phyloP scores from a whole-genome alignment of 257 asterid genomes.

The Parsonsia alboflavescens region DNA sequence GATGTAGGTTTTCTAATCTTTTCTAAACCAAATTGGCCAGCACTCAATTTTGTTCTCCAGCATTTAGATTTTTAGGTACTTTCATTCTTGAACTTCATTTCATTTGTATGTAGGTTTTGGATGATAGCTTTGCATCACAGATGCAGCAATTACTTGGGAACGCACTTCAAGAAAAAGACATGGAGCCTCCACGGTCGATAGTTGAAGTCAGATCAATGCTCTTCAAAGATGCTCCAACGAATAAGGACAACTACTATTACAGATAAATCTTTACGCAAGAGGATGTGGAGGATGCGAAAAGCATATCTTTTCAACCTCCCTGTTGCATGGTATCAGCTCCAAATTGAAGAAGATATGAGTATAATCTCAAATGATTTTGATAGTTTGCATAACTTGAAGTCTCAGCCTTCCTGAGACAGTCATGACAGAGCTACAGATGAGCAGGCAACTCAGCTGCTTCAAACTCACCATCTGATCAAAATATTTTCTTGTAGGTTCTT shows the following conservation, averaged over 20 bases:
- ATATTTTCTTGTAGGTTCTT: not conserved
- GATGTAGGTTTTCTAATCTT: not conserved
- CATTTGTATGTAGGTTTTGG: slow-evolving; percentile 31
- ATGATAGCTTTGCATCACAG: slow-evolving; percentile 48
- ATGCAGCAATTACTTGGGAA: slow-evolving; percentile 51
- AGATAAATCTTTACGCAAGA: slow-evolving; percentile 2
- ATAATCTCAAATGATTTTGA: not conserved
- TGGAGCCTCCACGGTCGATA: slow-evolving; percentile 45
- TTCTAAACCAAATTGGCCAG: not conserved
- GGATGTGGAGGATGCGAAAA: not conserved
- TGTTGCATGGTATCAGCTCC: not conserved
- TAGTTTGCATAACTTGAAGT: not conserved
- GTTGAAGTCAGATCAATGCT: slow-evolving; percentile 46
- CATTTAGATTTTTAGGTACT: not conserved
- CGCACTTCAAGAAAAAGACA: slow-evolving; percentile 40
- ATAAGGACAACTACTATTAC: slow-evolving; percentile 29
- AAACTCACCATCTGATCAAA: not conserved
- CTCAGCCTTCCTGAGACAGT: not conserved
- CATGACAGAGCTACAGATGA: not conserved
- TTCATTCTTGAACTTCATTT: not conserved
- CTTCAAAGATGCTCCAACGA: slow-evolving; percentile 38
- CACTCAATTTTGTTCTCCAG: too few species aligned
- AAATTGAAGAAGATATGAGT: not conserved
- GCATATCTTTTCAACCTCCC: not conserved
- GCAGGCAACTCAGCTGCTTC: slow-evolving; percentile 25